Base-by-base conservation (phyloP, 2,329 filamentous ascomycete species). In the Microsporum audouinii region DNA sequence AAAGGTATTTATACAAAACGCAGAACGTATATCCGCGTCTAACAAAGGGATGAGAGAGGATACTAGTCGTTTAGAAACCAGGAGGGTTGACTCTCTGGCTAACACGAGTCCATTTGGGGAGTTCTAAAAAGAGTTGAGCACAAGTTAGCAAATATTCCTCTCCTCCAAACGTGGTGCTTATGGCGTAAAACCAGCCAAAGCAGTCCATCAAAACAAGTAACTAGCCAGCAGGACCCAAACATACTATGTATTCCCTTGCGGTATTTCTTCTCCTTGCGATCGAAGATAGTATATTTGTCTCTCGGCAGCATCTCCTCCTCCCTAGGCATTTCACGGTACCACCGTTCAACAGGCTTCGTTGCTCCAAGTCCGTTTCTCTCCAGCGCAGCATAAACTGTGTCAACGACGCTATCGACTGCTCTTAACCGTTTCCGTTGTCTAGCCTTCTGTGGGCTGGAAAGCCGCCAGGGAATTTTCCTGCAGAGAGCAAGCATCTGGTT, bases 281-380 rank as follows among this genome's bases (percentile, higher is more conserved):
- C 92, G 76, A 97, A 99, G 70, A 99, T 88, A 33, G 90, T 96
- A 78, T 99, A 99, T 78, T 99, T 99, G 78, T 99, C 94, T 76
- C 84, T 88, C 55, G 94, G 88, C 73, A 95, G 73, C 94, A 99
- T 99, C 80, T 97, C 91, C 70, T 85, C 82, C 81, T 99, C 94
- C 31, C 85, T 88, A 27, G 94, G 94, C 94, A 99, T 99, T 76
- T 96, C 90, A 41, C 82, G 81, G 80, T 94, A 96, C 94, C 94
- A 99, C 71, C 86, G 79, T 74, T 95, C 88, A 62, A 99, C 80
- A 60, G 89, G 82, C 77, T 90, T 90, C 60, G 83, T 79, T 55
- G 85, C 82, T 63, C 85, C 83, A 70, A 85, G 80, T 62, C 88
- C 86, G 72, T 88, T 80, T 74, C 86, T 88, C 59, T 84, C 80